phyloP scores from a whole-genome alignment of 345 rosid genomes.

The Mangifera indica region DNA sequence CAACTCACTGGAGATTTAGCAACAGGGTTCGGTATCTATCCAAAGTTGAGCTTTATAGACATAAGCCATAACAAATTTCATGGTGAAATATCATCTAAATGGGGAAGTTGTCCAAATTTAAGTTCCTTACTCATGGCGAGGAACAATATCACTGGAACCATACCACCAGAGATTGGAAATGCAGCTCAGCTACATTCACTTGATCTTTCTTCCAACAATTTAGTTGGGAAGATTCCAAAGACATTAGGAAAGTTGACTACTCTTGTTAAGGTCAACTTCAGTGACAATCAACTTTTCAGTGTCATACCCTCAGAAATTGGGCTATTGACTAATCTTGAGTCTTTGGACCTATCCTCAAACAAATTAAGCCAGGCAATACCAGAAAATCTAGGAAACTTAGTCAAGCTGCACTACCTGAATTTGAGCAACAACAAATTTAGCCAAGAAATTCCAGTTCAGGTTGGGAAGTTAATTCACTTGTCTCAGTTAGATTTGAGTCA shows the following conservation, averaged over 20 bases:
- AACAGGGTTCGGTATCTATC: no score
- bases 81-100: no score
- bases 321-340: background rate
- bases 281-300: slow-evolving; percentile 21
- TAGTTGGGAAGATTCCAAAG: slow-evolving; percentile 34
- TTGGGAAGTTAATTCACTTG: slow-evolving; percentile 14
- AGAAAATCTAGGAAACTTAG: slow-evolving; percentile 1
- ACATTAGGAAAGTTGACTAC: slow-evolving; percentile 29
- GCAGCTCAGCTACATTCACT: slow-evolving; percentile 20
- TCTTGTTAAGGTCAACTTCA: background rate
- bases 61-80: no score
- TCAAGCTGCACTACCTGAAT: slow-evolving; percentile 17
- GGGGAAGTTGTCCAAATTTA: no score
- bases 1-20: no score
- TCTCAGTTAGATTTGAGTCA: slow-evolving; percentile 28
- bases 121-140: slow-evolving; percentile 14
- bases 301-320: slow-evolving; percentile 26
- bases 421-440: slow-evolving; percentile 36
- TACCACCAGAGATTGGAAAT: slow-evolving; percentile 34
- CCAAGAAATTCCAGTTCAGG: slow-evolving; percentile 22
- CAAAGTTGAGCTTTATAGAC: no score
- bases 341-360: slow-evolving; percentile 35
- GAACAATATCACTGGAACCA: slow-evolving; percentile 28
- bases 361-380: slow-evolving; percentile 26
- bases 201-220: slow-evolving; percentile 39